Evolutionary conservation across 169 alveolate genomes (phyloP), one percentile per base, ranked within the genome.

Genomic region (Plasmodium sp.): DNA sequence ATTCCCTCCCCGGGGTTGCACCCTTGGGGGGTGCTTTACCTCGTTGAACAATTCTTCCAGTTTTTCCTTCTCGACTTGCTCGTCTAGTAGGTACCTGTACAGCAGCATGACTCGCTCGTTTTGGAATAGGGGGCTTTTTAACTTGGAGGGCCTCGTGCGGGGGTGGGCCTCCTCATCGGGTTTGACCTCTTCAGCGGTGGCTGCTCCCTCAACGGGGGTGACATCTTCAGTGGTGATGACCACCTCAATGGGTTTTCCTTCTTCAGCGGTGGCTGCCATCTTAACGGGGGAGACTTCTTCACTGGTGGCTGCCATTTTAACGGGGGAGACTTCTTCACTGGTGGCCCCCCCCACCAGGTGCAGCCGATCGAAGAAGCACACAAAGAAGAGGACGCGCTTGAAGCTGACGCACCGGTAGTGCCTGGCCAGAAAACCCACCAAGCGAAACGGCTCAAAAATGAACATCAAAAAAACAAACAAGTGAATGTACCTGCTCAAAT

Each of bases 401-500:
- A 88, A 88, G 36, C 73, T 39, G 14, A 88, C 36, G 83, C 82
- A 88, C 36, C 22, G 43, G 39, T 88, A 88, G 43, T 88, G 48
- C 39, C 18, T 79, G 10, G 31, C 31, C 48, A 88, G 18, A 27
- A 80, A 80, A 14, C 72, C 18, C 6, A 80, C 54, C 48, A 88
- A 41, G 9, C 41, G 74, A 62, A 62, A 9, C 7, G 91, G 91
- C 18, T 88, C 94, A 88, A 77, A 88, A 16, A 88, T 80, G 27
- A 88, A 88, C 75, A 80, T 88, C 54, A 88, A 74, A 74, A 58
- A 88, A 5, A 88, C 18, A 3, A 88, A 43, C 73, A 88, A 45
- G 73, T 80, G 51, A 7, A 74, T 36, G 74, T 88, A 80, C 48
- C 31, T 45, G 12, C 51, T 88, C 36, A 80, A 0, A 79, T 80